These are phyloP conservation scores for Penicillium mononematosum DNA, from an alignment of 495 filamentous ascomycete species.

Conservation along the genomic window DNA sequence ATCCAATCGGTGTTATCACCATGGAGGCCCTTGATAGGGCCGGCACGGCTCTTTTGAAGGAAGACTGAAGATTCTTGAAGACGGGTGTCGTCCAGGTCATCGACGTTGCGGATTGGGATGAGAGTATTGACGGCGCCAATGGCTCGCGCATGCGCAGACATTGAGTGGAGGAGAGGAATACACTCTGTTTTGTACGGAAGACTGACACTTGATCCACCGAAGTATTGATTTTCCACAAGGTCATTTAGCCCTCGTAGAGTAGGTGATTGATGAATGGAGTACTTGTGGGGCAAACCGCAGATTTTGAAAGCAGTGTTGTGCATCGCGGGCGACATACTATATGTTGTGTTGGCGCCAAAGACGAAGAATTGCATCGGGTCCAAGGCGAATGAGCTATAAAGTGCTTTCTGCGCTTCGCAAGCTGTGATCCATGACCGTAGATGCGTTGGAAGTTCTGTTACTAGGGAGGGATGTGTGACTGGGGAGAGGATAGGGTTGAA, in stretches of 20 bases:
- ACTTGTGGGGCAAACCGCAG: constrained; percentile 71
- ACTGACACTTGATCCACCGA: constrained; percentile 72
- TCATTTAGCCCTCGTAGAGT: constrained; percentile 64
- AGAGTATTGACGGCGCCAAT: constrained; percentile 80
- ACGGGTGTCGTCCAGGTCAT: constrained; percentile 41
- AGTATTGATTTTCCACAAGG: constrained; percentile 61
- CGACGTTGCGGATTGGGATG: constrained; percentile 63
- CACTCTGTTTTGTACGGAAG: constrained; percentile 75
- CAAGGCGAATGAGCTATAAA: constrained; percentile 55
- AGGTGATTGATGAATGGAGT: constrained; percentile 63
- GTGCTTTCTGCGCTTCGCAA: constrained; percentile 42
- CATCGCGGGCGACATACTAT: constrained; percentile 54
- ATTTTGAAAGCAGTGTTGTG: constrained; percentile 70
- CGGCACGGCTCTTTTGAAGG: constrained; percentile 61
- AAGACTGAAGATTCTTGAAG: constrained; percentile 41
- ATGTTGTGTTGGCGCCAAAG: constrained; percentile 45
- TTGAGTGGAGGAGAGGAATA: constrained; percentile 64
- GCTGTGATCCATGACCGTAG: constrained; percentile 42
- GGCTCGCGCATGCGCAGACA: constrained; percentile 70
- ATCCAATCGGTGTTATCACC: constrained; percentile 87
- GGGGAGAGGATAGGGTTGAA: constrained; percentile 66
- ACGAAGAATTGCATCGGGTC: constrained; percentile 50
- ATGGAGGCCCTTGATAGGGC: constrained; percentile 63
- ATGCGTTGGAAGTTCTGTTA: constrained; percentile 22
- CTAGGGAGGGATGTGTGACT: constrained; percentile 44